Base-by-base conservation (phyloP, 108 stramenopile species). In the Mediolabrus comicus region DNA sequence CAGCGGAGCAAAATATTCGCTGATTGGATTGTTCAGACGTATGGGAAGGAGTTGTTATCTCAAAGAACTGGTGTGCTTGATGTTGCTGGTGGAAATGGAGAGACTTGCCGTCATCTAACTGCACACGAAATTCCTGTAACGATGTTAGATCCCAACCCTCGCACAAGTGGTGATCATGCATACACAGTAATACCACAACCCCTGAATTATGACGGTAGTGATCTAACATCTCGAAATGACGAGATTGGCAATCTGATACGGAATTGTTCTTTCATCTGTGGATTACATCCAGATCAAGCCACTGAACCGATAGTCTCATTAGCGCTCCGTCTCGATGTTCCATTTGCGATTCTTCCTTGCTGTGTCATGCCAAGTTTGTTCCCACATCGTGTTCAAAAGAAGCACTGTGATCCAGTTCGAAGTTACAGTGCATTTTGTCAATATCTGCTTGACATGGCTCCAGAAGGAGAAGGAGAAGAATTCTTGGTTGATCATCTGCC, bases 361-460 rank as follows among this genome's bases (percentile, higher is more conserved):
- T 83, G 83, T 51, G 83, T 83, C 17, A 80, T 78, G 69, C 72
- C 76, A 27, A 81, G 71, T 56, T 36, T 81, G 22, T 83, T 83
- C 53, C 79, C 83, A 19, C 3, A 65, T 16, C 53, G 75, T 31
- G 28, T 63, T 2, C 75, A 77, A 31, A 26, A 39, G 33, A 25
- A 32, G 11, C 19, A 64, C 14, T 53, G 64, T 53, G 74, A 78
- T 35, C 71, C 77, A 9, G 81, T 82, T 3, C 35, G 81, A 28
- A 75, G 74, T 53, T 75, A 82, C 28, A 77, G 74, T 59, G 39
- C 74, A 1, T 83, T 86, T 43, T 86, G 86, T 67, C 79, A 79
- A 24, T 87, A 87, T 74, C 56, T 89, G 10, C 58, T 83, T 29
- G 77, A 84, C 53, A 82, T 81, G 78, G 77, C 85, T 33, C 67